Evolutionary conservation across 768 basidiomycete species (phyloP).

Genomic region (Naganishia vishniacii): DNA sequence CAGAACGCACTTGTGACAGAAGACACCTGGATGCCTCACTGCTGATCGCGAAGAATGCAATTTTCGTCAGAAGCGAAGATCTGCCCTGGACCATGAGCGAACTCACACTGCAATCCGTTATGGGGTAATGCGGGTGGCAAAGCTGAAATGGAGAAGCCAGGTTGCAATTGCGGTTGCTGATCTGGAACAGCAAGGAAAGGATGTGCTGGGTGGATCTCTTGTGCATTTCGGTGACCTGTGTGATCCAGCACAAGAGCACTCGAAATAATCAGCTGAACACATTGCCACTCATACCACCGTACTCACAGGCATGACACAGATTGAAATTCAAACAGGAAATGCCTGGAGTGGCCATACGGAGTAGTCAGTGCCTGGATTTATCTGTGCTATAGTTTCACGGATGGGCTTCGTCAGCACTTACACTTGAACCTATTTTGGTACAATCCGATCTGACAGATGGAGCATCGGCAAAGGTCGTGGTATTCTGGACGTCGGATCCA

Average conservation of each 20-base stretch:
- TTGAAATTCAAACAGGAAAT: slow-evolving; percentile 71
- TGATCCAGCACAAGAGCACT: neutral
- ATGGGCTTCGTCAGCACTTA: slow-evolving; percentile 13
- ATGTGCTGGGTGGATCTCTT: slow-evolving; percentile 84
- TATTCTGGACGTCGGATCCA: slow-evolving; percentile 56
- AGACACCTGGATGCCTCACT: slow-evolving; percentile 71
- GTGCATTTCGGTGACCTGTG: slow-evolving; percentile 63
- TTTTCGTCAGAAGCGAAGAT: neutral
- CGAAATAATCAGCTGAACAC: too few relatives aligned
- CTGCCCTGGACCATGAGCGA: neutral
- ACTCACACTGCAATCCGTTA: slow-evolving; percentile 3
- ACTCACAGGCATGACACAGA: slow-evolving; percentile 69
- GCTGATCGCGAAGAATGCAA: slow-evolving; percentile 52
- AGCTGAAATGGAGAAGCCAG: neutral
- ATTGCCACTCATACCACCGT: too few relatives aligned
- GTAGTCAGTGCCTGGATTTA: neutral
- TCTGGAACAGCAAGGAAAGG: slow-evolving; percentile 78
- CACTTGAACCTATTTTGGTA: slow-evolving; percentile 73
- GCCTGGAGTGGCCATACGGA: slow-evolving; percentile 30
- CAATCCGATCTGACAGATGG: slow-evolving; percentile 68
- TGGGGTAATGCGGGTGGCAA: neutral
- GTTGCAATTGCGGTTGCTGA: slow-evolving; percentile 36
- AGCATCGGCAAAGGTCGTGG: slow-evolving; percentile 68
- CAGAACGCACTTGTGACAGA: slow-evolving; percentile 72
- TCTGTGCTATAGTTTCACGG: too few relatives aligned